Conservation (phyloP, 306 rosid genomes). For the Rosa persica region DNA sequence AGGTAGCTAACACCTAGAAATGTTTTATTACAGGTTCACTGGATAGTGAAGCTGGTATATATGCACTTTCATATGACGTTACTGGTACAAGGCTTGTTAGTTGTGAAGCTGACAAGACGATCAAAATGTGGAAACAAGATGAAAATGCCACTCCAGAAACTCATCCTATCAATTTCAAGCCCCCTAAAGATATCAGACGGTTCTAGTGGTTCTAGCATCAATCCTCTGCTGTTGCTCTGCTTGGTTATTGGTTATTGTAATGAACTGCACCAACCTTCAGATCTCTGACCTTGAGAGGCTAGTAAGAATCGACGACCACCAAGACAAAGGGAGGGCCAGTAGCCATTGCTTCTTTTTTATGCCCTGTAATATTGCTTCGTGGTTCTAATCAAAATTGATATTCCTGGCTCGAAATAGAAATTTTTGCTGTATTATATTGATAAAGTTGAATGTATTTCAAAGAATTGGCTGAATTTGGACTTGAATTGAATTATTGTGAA, state of each 20-base stretch:
- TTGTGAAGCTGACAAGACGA: slow-evolving; percentile 97
- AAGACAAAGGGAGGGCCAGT: neutral
- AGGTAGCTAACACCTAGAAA: neutral
- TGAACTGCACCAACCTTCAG: neutral
- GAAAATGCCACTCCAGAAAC: slow-evolving; percentile 94
- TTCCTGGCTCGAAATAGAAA: neutral
- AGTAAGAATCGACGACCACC: neutral
- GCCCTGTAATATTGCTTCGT: neutral
- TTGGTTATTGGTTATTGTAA: neutral
- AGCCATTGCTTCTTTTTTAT: neutral
- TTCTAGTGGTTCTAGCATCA: slow-evolving; percentile 59
- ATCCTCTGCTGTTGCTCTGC: neutral
- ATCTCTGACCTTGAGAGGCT: neutral
- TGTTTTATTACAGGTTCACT: slow-evolving; percentile 61
- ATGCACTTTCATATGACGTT: slow-evolving; percentile 67
- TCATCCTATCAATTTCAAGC: slow-evolving; percentile 83
- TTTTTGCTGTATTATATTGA: neutral
- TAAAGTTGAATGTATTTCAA: neutral
- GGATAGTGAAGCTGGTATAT: slow-evolving; percentile 98
- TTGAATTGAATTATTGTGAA: neutral
- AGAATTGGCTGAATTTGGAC: neutral
- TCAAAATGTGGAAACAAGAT: slow-evolving; percentile 97
- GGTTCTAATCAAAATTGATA: neutral
- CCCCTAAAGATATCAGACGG: slow-evolving; percentile 88
- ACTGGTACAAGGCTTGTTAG: slow-evolving; percentile 86